phyloP scores from a whole-genome alignment of 2,329 filamentous ascomycete species.

The Drechslera avenae region DNA sequence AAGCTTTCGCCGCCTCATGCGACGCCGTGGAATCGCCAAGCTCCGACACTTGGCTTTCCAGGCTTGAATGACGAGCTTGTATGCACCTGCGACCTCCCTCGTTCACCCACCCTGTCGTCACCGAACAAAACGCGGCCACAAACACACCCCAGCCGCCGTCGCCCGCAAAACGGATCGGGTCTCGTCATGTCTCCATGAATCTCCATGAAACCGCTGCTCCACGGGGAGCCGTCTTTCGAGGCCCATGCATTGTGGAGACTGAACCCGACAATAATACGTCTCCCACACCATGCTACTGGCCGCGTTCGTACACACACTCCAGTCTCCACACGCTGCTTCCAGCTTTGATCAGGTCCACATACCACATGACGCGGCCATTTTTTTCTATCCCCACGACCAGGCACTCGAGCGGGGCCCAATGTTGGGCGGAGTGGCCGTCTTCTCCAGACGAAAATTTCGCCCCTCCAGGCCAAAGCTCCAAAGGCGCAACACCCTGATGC shows the following conservation, averaged over 20 bases:
- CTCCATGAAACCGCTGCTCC: background rate
- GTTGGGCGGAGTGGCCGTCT: slow-evolving; percentile 10
- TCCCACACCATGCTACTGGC: slow-evolving; percentile 1
- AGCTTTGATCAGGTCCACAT: background rate
- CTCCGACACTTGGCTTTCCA: slow-evolving; percentile 1
- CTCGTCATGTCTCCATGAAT: background rate
- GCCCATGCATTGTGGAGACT: slow-evolving; percentile 1
- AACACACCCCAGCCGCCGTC: background rate
- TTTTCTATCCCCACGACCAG: background rate
- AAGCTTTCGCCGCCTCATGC: background rate
- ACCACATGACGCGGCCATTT: slow-evolving; percentile 4
- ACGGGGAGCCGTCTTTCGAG: background rate
- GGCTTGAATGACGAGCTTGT: slow-evolving; percentile 9
- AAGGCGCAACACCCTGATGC: background rate
- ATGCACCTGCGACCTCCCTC: background rate
- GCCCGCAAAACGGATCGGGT: background rate
- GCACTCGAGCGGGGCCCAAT: slow-evolving; percentile 1
- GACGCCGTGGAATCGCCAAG: slow-evolving; percentile 7
- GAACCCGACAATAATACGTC: background rate
- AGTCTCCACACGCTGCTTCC: background rate
- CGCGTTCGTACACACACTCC: background rate
- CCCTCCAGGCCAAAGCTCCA: slow-evolving; percentile 9
- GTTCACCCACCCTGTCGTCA: too few species aligned
- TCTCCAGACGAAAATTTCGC: slow-evolving; percentile 2
- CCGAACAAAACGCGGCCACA: background rate